A percentile compares a stretch with the other conserved stretches of the same genome.
Evolutionary conservation across 2,329 filamentous ascomycete genomes (phyloP).

Genomic region (Aspergillus candidus): DNA sequence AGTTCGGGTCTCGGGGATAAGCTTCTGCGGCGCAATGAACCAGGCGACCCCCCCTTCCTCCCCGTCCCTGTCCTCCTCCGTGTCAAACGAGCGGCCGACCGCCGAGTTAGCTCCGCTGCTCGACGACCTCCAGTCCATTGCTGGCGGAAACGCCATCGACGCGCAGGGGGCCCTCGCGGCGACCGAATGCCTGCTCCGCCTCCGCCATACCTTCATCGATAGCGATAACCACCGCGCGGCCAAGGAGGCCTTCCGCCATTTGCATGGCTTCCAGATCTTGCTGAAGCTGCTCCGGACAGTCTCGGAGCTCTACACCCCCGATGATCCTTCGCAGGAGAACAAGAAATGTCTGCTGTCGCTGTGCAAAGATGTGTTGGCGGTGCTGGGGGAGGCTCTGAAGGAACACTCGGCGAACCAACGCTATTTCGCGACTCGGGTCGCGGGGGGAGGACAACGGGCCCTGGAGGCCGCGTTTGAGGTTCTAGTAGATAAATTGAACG

Average conservation of each 20-base stretch:
- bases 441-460: slow-evolving; percentile 70
- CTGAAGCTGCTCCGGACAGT: slow-evolving; percentile 64
- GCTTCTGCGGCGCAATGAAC: slow-evolving; percentile 27
- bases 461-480: slow-evolving; percentile 64
- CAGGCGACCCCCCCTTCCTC: slow-evolving; percentile 24
- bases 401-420: slow-evolving; percentile 79
- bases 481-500: slow-evolving; percentile 55
- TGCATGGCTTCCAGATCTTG: slow-evolving; percentile 70
- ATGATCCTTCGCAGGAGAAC: slow-evolving; percentile 54
- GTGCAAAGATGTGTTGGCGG: slow-evolving; percentile 50
- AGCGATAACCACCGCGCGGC: slow-evolving; percentile 44
- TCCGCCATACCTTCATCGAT: slow-evolving; percentile 60
- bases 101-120: slow-evolving; percentile 35
- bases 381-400: slow-evolving; percentile 68
- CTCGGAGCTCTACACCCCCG: slow-evolving; percentile 64
- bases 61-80: slow-evolving; percentile 22
- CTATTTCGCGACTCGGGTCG: slow-evolving; percentile 73
- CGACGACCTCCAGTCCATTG: slow-evolving; percentile 31
- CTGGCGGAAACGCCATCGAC: slow-evolving; percentile 22
- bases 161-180: slow-evolving; percentile 39
- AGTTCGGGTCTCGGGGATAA: slow-evolving; percentile 28
- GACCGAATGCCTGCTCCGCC: slow-evolving; percentile 54
- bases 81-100: slow-evolving; percentile 29
- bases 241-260: slow-evolving; percentile 77
- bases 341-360: slow-evolving; percentile 64